Evolutionary conservation across 2,329 filamentous ascomycete species (phyloP), one percentile per base, ranked within the genome.

Genomic region (Atkinsonella texensis): DNA sequence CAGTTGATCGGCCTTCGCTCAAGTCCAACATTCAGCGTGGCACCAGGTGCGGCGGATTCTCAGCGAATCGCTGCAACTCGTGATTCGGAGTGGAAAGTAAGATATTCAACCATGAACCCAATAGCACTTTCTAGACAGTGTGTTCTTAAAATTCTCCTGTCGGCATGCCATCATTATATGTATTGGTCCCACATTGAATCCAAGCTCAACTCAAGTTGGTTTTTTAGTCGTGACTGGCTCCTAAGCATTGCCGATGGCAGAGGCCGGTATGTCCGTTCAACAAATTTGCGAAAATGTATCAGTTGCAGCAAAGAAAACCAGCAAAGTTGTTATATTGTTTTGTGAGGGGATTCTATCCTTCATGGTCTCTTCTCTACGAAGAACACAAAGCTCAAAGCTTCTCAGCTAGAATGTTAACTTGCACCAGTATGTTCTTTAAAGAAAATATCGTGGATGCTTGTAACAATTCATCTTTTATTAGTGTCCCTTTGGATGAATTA

Each of bases 171-270:
- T n/a, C n/a, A n/a, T n/a, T n/a, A n/a, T n/a, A n/a, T n/a, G n/a
- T n/a, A n/a, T n/a, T n/a, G n/a, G n/a, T n/a, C n/a, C n/a, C n/a
- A n/a, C n/a, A n/a, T n/a, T n/a, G n/a, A n/a, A n/a, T n/a, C n/a
- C n/a, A n/a, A n/a, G n/a, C n/a, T n/a, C n/a, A n/a, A n/a, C n/a
- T n/a, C n/a, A n/a, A n/a, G 18, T 18, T 23, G 28, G 41, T 8
- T 80, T 81, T 66, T 81, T 81, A 65, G 79, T 80, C 54, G 65
- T 80, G 4, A 80, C 77, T 18, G 80, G 80, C 59, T 79, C 75
- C 4, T 72, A 76, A 11, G 77, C 77, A 3, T 63, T 80, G 4
- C 73, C 73, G 18, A 69, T 74, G 0, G 59, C 62, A 1, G 68
- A 72, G 45, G 76, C 76, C 1, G 64, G 68, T 18, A 53, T 54